These are phyloP conservation scores for Peziza echinospora DNA, from an alignment of 495 filamentous ascomycete species.

Conservation along the genomic window DNA sequence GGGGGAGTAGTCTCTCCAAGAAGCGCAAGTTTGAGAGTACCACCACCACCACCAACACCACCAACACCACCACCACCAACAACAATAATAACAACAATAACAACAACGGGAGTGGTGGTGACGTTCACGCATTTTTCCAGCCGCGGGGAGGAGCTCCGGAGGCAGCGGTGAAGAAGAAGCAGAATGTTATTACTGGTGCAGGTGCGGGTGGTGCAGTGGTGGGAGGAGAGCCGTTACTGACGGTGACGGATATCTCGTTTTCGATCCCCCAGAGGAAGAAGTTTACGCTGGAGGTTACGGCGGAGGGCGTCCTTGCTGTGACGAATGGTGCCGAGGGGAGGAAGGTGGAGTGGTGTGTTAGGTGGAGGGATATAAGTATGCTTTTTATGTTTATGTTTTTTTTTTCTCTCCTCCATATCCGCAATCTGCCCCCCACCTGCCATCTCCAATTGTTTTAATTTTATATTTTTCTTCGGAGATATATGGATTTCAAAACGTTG, in stretches of 20 bases:
- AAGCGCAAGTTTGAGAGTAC: background rate
- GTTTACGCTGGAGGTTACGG: conserved; percentile 53
- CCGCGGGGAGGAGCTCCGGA: too few relatives aligned
- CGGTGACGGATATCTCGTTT: conserved; percentile 17
- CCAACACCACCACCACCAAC: background rate
- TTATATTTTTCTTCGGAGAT: too few relatives aligned
- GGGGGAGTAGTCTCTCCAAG: too few relatives aligned
- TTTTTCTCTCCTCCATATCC: conserved; percentile 86
- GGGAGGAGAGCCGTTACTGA: conserved; percentile 12
- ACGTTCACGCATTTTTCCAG: too few relatives aligned
- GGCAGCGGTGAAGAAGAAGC: too few relatives aligned
- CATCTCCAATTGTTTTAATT: too few relatives aligned
- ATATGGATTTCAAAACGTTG: conserved; percentile 10
- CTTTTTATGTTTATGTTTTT: conserved; percentile 37
- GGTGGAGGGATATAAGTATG: conserved; percentile 55
- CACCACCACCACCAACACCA: background rate
- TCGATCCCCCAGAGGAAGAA: conserved; percentile 77
- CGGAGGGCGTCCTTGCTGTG: conserved; percentile 43
- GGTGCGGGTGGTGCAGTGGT: too few relatives aligned
- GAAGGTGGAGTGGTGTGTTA: conserved; percentile 44
- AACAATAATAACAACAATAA: background rate
- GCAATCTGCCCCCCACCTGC: conserved; percentile 13
- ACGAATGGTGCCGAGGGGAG: conserved; percentile 44
- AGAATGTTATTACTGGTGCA: too few relatives aligned
- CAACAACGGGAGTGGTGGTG: too few relatives aligned